These are phyloP conservation scores for Sungouiella blattae DNA, from an alignment of 805 yeast species.

Conservation along the genomic window DNA sequence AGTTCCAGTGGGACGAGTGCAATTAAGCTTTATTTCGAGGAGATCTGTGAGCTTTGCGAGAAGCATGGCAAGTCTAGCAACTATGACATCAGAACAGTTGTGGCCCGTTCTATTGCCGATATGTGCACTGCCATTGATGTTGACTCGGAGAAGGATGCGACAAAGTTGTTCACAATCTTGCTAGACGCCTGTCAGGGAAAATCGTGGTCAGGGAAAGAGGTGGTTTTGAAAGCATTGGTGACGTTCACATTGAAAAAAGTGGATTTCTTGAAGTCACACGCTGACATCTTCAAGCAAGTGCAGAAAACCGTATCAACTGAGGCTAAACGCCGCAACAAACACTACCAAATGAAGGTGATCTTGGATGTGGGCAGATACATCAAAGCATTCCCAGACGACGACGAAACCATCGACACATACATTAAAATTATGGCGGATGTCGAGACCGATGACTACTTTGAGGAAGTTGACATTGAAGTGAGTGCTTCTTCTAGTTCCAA, in stretches of 20 bases:
- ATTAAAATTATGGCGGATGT: conserved; percentile 30
- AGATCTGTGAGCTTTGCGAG: conserved; percentile 55
- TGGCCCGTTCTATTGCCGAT: conserved; percentile 64
- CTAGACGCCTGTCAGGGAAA: conserved; percentile 68
- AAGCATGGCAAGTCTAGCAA: conserved; percentile 52
- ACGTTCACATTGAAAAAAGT: conserved; percentile 48
- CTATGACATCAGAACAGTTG: conserved; percentile 63
- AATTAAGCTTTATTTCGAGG: conserved; percentile 62
- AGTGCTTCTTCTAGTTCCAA: conserved; percentile 36
- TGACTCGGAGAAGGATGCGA: conserved; percentile 13
- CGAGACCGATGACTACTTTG: conserved; percentile 38
- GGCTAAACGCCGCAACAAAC: conserved; percentile 61
- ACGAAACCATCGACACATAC: conserved; percentile 36
- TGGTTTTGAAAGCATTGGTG: conserved; percentile 66
- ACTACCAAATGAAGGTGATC: conserved; percentile 57
- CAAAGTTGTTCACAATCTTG: conserved; percentile 47
- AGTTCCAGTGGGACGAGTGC: conserved; percentile 70
- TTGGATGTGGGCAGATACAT: conserved; percentile 51
- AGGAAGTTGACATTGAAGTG: conserved; percentile 23
- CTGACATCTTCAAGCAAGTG: conserved; percentile 31
- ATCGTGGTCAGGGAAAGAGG: conserved; percentile 86
- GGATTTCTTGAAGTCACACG: conserved; percentile 23
- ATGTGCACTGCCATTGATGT: conserved; percentile 46
- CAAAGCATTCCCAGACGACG: conserved; percentile 30
- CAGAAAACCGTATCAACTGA: conserved; percentile 52